Evolutionary conservation across 495 filamentous ascomycete species (phyloP).

Genomic region (Aspergillus sclerotiicarbonarius): DNA sequence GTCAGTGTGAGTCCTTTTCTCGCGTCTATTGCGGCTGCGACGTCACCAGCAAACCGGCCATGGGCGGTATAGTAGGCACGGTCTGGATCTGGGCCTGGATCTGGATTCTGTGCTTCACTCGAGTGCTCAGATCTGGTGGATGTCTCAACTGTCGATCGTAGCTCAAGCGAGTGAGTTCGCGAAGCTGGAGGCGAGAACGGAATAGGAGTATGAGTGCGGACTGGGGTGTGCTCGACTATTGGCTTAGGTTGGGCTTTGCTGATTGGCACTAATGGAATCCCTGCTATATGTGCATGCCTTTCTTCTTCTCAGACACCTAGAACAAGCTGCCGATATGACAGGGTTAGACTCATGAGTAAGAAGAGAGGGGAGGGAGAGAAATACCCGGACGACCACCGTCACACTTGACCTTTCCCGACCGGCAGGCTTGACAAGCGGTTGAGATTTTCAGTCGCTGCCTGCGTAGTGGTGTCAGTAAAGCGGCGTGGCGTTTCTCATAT

Average conservation of each 20-base stretch:
- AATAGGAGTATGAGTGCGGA: neutral
- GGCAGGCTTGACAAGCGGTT: conserved; percentile 24
- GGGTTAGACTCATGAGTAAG: neutral
- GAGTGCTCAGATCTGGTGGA: neutral
- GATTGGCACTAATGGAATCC: neutral
- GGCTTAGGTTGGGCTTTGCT: neutral
- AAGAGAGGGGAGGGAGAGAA: neutral
- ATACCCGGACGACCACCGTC: conserved; percentile 29
- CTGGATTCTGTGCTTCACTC: neutral
- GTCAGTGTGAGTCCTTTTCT: conserved; percentile 13
- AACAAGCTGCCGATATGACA: neutral
- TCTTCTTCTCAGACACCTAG: neutral
- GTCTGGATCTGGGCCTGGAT: conserved; percentile 8
- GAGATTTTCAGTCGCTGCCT: conserved; percentile 18
- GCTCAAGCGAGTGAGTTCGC: neutral
- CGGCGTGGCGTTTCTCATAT: neutral
- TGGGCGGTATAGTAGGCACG: conserved; percentile 19
- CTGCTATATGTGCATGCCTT: neutral
- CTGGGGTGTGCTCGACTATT: neutral
- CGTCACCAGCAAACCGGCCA: conserved; percentile 20
- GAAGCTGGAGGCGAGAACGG: no score
- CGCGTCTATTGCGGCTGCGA: conserved; percentile 19
- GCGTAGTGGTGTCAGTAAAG: neutral
- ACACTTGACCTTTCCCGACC: conserved; percentile 25
- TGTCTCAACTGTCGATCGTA: neutral